A percentile compares a stretch with the other conserved stretches of the same genome.
phyloP scores from a whole-genome alignment of 345 rosid genomes.

The Salix purpurea region DNA sequence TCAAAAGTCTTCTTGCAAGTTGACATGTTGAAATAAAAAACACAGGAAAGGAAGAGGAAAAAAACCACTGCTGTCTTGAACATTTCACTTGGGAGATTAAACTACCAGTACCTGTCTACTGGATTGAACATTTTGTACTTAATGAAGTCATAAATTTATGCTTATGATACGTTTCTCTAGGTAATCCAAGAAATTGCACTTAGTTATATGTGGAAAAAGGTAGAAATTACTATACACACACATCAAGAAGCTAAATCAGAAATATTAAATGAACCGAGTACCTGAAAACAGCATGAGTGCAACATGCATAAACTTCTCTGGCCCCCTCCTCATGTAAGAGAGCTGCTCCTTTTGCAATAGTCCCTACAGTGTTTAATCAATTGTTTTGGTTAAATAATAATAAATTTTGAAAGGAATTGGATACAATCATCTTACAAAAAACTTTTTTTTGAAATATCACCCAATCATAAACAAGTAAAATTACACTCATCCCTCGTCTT shows the following conservation, averaged over 20 bases:
- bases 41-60: neutral
- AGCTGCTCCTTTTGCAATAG: constrained; percentile 26
- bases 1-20: neutral
- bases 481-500: neutral
- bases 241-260: neutral
- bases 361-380: constrained; percentile 34
- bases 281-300: constrained; percentile 49
- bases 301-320: constrained; percentile 32
- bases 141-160: neutral
- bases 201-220: neutral
- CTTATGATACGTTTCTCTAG: neutral
- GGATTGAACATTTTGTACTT: neutral
- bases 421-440: neutral
- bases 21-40: neutral
- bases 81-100: neutral
- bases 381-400: neutral
- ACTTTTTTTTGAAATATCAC: neutral
- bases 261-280: constrained; percentile 17
- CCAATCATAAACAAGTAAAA: neutral
- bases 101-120: neutral
- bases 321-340: constrained; percentile 31
- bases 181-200: neutral
- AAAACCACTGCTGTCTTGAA: neutral
- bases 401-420: neutral
- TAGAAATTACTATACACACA: neutral